A percentile compares a stretch with the other conserved stretches of the same genome.
phyloP scores from a whole-genome alignment of 2,329 filamentous ascomycete species.

The Ophiostoma sp. region DNA sequence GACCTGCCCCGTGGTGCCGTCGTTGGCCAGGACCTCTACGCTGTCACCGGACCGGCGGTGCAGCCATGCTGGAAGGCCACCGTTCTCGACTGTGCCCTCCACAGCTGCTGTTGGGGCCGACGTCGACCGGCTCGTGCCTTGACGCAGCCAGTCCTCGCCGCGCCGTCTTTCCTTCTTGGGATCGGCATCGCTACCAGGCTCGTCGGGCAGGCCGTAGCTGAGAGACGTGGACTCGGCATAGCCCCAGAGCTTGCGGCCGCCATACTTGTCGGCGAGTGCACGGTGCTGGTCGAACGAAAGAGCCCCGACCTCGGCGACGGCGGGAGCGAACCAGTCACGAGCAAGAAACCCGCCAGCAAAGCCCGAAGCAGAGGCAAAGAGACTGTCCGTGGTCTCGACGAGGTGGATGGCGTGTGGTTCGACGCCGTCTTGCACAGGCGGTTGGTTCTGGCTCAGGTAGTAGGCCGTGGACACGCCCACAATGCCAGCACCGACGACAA shows the following conservation, averaged over 20 bases:
- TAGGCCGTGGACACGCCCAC: conserved; percentile 67
- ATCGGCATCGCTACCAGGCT: conserved; percentile 26
- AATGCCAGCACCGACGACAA: conserved; percentile 65
- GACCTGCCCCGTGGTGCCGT: conserved; percentile 59
- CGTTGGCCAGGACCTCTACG: conserved; percentile 57
- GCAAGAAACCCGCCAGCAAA: conserved; percentile 70
- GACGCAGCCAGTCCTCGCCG: conserved; percentile 60
- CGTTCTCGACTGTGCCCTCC: not conserved
- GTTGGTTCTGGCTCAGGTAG: conserved; percentile 54
- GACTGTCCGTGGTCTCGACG: conserved; percentile 43
- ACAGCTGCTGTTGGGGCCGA: conserved; percentile 27
- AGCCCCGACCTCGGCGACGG: conserved; percentile 50
- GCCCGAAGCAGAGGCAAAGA: conserved; percentile 70
- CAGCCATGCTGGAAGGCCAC: conserved; percentile 51
- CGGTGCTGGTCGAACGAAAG: conserved; percentile 66
- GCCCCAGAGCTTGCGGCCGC: conserved; percentile 50
- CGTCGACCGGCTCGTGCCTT: conserved; percentile 35
- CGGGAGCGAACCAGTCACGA: conserved; percentile 62
- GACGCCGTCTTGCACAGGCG: conserved; percentile 29
- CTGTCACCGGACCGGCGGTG: conserved; percentile 48
- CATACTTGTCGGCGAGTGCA: conserved; percentile 54
- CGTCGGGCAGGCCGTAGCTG: conserved; percentile 38
- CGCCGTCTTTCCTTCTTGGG: conserved; percentile 23
- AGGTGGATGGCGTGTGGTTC: conserved; percentile 39
- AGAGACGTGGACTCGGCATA: conserved; percentile 53